Percentiles rank a stretch among this genome's conserved stretches.
Evolutionary conservation across 805 yeast species (phyloP).

Genomic region (Candida qinlingensis): DNA sequence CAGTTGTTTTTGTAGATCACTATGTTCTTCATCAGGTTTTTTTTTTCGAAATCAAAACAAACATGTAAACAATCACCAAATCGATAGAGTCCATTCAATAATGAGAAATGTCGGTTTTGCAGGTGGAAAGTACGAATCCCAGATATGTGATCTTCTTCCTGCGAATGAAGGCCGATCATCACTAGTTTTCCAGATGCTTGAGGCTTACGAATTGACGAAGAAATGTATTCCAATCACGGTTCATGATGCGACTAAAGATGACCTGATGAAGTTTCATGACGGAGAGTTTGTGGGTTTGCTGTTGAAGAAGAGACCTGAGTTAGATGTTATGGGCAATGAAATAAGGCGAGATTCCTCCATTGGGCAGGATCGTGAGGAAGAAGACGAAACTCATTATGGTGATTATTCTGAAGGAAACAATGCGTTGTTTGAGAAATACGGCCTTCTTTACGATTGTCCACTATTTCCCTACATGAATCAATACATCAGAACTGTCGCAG

Average conservation of each 20-base stretch:
- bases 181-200: conserved; percentile 36
- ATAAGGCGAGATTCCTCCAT: no score
- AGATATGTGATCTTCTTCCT: conserved; percentile 40
- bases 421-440: conserved; percentile 31
- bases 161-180: conserved; percentile 48
- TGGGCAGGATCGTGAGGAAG: conserved; percentile 1
- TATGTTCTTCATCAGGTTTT: not conserved
- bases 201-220: conserved; percentile 34
- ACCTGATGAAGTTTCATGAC: conserved; percentile 48
- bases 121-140: conserved; percentile 7
- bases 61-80: not conserved
- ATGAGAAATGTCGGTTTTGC: conserved; percentile 2
- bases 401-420: not conserved
- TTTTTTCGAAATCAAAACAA: not conserved
- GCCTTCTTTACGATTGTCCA: conserved; percentile 61
- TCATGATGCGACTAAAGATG: conserved; percentile 28
- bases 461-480: conserved; percentile 46
- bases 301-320: conserved; percentile 2
- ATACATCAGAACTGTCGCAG: conserved; percentile 47
- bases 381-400: not conserved
- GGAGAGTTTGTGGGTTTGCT: conserved; percentile 35
- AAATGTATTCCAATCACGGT: conserved; percentile 24
- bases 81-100: not conserved
- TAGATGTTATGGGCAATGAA: no score
- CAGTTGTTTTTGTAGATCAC: not conserved